Evolutionary conservation across 2,329 filamentous ascomycete species (phyloP).

Genomic region (Pseudocercospora vitis): DNA sequence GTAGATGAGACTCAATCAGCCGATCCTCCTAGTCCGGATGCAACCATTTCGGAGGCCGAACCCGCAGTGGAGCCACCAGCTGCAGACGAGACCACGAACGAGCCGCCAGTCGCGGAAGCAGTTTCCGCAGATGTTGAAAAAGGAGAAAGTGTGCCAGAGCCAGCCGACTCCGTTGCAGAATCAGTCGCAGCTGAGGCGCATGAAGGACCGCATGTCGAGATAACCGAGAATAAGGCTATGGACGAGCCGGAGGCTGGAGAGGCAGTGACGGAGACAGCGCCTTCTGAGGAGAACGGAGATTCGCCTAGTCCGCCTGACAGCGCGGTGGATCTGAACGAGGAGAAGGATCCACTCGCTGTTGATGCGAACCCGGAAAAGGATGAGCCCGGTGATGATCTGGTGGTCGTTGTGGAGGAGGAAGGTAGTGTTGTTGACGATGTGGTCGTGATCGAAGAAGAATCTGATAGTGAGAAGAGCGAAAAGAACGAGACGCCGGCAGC

Average conservation of each 20-base stretch:
- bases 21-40: conserved; percentile 1
- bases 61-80: not conserved
- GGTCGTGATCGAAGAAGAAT: not conserved
- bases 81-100: not conserved
- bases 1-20: conserved; percentile 8
- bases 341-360: not conserved
- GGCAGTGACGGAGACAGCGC: not conserved
- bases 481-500: too few species aligned
- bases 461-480: too few species aligned
- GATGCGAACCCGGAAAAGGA: conserved; percentile 17
- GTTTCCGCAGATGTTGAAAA: not conserved
- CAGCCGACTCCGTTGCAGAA: not conserved
- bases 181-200: not conserved
- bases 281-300: not conserved
- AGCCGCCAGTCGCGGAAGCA: not conserved
- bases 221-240: not conserved
- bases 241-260: not conserved
- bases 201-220: not conserved
- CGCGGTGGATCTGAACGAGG: conserved; percentile 8
- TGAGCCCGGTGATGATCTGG: not conserved
- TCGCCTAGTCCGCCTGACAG: not conserved
- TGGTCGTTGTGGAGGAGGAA: conserved; percentile 16
- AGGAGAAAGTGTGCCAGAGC: not conserved
- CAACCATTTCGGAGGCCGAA: conserved; percentile 5
- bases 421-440: conserved; percentile 21